Conservation (phyloP, 805 yeast genomes). For the Starmerella vitae region DNA sequence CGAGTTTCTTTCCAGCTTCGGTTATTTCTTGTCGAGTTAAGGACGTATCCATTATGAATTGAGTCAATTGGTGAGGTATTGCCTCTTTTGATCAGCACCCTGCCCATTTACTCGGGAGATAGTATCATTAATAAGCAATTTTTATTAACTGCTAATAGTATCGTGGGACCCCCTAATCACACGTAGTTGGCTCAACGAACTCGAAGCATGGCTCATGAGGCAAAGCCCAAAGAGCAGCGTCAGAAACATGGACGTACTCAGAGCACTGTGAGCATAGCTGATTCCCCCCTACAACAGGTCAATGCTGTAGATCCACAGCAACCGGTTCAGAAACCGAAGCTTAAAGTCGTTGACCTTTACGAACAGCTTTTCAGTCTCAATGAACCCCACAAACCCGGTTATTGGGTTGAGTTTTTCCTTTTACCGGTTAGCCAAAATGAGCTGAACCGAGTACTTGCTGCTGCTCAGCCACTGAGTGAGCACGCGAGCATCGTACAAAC, state of each 20-base stretch:
- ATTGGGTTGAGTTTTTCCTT: constrained; percentile 27
- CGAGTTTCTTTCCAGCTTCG: no score
- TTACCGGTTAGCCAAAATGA: constrained; percentile 21
- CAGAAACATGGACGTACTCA: not conserved
- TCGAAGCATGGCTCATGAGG: no score
- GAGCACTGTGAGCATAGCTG: not conserved
- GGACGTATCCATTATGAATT: no score
- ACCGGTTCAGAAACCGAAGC: constrained; percentile 17
- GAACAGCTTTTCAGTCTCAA: constrained; percentile 22
- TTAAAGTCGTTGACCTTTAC: constrained; percentile 28
- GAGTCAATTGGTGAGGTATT: no score
- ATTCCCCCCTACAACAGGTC: constrained; percentile 22
- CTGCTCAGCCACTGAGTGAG: constrained; percentile 18
- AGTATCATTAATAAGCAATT: no score
- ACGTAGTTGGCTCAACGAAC: no score
- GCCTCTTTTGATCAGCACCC: no score
- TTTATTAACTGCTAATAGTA: no score
- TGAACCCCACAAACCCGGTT: constrained; percentile 22
- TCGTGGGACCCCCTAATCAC: no score
- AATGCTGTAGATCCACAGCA: constrained; percentile 17
- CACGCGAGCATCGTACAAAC: constrained; percentile 19
- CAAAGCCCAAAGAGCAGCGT: not conserved
- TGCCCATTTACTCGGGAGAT: no score
- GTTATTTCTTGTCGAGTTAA: no score
- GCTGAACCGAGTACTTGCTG: constrained; percentile 13